Evolutionary conservation across 768 basidiomycete genomes (phyloP).

Genomic region (Galerina sulciceps): DNA sequence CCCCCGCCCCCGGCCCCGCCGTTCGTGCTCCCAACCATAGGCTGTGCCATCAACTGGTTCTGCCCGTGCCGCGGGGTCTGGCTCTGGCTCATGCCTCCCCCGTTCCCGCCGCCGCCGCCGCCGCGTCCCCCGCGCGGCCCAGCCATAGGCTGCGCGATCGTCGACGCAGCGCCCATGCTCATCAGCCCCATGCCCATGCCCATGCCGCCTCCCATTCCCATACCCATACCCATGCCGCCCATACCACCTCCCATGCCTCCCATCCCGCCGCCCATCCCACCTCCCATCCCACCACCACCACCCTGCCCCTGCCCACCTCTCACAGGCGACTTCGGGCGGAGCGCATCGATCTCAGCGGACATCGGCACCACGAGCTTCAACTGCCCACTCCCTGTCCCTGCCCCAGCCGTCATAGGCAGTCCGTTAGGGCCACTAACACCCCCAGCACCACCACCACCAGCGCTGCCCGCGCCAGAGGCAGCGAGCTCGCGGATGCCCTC

Average conservation of each 20-base stretch:
- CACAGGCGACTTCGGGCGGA: slow-evolving; percentile 30
- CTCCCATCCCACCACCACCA: not conserved
- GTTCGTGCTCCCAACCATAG: slow-evolving; percentile 16
- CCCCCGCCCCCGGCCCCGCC: slow-evolving; percentile 22
- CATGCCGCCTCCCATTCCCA: slow-evolving; percentile 32
- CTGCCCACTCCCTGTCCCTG: not conserved
- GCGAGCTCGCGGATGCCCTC: slow-evolving; percentile 57
- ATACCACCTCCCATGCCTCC: slow-evolving; percentile 27
- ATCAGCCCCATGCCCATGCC: slow-evolving; percentile 9
- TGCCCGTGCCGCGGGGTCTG: not conserved
- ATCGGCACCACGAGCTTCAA: slow-evolving; percentile 30
- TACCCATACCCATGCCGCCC: slow-evolving; percentile 45
- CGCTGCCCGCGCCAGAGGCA: slow-evolving; percentile 48
- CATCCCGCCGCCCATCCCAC: not conserved
- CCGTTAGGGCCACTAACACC: not conserved
- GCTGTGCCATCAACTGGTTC: not conserved
- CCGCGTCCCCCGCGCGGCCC: not conserved
- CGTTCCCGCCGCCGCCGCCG: not conserved
- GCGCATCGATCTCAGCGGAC: slow-evolving; percentile 28
- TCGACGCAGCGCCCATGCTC: not conserved
- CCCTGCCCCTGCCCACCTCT: slow-evolving; percentile 3
- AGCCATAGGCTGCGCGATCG: not conserved
- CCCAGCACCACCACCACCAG: not conserved
- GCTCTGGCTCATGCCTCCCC: not conserved
- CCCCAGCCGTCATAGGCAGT: not conserved